Evolutionary conservation across 352 stramenopile species (phyloP).

Genomic region (Pythium chondricola): DNA sequence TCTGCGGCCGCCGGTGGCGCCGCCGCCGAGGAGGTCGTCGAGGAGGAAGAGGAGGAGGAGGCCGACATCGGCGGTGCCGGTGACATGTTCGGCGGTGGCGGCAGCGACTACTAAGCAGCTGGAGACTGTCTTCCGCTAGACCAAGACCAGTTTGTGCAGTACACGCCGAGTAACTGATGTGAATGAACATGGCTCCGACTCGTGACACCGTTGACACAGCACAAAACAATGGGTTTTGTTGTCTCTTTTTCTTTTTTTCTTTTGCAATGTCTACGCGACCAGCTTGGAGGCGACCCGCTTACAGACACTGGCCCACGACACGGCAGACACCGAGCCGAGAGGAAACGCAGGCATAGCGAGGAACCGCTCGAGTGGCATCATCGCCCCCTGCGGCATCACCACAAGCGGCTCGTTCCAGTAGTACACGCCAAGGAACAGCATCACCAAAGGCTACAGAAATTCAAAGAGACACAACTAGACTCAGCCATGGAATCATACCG

Average conservation of each 20-base stretch:
- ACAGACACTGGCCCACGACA: constrained; percentile 72
- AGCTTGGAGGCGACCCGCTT: constrained; percentile 68
- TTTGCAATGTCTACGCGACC: constrained; percentile 28
- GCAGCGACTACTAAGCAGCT: constrained; percentile 68
- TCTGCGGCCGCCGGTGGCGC: constrained; percentile 29
- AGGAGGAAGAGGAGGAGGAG: constrained; percentile 74
- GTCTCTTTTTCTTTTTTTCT: constrained; percentile 3
- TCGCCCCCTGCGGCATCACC: constrained; percentile 61
- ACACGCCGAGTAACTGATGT: constrained; percentile 13
- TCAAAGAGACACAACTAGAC: neutral
- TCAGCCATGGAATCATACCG: neutral
- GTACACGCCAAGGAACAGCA: constrained; percentile 43
- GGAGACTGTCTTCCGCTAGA: constrained; percentile 9
- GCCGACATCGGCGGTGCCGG: constrained; percentile 74
- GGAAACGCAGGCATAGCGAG: constrained; percentile 75
- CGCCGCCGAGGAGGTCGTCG: constrained; percentile 32
- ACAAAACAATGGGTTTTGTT: neutral
- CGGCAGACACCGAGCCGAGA: constrained; percentile 61
- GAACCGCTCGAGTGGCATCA: constrained; percentile 73
- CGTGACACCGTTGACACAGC: constrained; percentile 25
- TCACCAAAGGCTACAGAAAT: constrained; percentile 39
- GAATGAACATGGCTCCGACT: constrained; percentile 22
- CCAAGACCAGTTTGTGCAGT: constrained; percentile 15
- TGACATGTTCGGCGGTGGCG: constrained; percentile 82
- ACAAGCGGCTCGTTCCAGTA: constrained; percentile 80